These are phyloP conservation scores for Leptomonas seymouri DNA, from an alignment of 208 protist species.

Conservation along the genomic window DNA sequence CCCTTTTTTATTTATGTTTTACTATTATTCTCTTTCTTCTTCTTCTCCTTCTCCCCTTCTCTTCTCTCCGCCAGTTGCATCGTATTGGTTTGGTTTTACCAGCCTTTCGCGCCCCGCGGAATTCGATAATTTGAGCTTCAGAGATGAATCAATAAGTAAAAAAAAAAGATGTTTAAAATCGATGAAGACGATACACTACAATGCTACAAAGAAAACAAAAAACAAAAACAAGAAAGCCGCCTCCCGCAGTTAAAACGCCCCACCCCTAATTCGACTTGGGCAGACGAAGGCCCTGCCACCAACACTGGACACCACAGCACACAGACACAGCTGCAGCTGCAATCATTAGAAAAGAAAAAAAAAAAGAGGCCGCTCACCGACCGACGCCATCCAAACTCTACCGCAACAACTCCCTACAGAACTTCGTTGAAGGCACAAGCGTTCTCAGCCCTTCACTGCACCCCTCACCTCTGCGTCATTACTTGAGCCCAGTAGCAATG, in stretches of 20 bases:
- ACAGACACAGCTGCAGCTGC: background rate
- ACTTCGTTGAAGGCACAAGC: background rate
- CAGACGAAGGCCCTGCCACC: background rate
- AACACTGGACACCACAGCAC: background rate
- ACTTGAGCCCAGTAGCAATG: slow-evolving; percentile 60
- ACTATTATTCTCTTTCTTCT: background rate
- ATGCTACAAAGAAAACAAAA: slow-evolving; percentile 2
- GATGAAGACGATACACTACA: slow-evolving; percentile 13
- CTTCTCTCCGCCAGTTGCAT: background rate
- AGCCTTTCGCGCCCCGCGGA: background rate
- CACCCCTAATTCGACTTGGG: background rate
- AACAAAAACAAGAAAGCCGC: background rate
- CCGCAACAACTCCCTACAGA: background rate
- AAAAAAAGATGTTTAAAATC: too few relatives aligned
- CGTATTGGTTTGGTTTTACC: background rate
- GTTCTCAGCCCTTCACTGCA: slow-evolving; percentile 4
- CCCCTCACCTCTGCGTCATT: background rate
- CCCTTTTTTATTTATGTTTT: background rate
- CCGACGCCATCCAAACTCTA: background rate
- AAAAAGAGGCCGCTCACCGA: background rate
- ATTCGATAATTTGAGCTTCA: background rate
- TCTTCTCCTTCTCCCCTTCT: background rate
- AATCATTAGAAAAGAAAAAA: background rate
- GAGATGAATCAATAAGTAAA: slow-evolving; percentile 6
- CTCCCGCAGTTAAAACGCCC: background rate